Evolutionary conservation across 441 rosid species (phyloP).

Genomic region (Lepidium campestre): DNA sequence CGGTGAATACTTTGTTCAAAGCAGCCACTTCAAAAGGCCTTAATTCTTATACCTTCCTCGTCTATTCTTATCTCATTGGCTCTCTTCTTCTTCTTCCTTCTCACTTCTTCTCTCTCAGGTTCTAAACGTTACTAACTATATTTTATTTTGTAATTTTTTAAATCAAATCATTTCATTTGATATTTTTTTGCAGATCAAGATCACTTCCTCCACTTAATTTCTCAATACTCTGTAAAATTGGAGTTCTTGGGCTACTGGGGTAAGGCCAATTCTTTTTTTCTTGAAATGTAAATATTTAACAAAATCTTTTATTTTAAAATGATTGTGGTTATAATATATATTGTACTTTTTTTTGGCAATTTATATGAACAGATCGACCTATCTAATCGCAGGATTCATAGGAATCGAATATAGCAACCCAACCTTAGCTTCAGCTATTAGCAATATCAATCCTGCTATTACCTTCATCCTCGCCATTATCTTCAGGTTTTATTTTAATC

Average conservation of each 20-base stretch:
- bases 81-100: slow-evolving; percentile 44
- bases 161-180: not conserved
- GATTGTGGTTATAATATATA: not conserved
- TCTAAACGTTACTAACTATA: not conserved
- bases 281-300: no score
- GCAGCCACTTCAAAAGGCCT: slow-evolving; percentile 44
- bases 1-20: slow-evolving; percentile 44
- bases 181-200: slow-evolving; percentile 22
- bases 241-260: slow-evolving; percentile 31
- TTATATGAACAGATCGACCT: no score
- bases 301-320: no score
- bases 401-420: no score
- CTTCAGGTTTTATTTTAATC: not conserved
- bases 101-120: slow-evolving; percentile 40
- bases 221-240: slow-evolving; percentile 28
- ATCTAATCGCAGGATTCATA: no score
- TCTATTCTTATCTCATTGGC: slow-evolving; percentile 37
- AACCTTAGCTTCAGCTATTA: no score
- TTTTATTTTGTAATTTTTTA: no score
- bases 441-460: no score
- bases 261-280: not conserved
- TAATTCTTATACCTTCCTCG: slow-evolving; percentile 40
- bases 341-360: no score
- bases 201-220: slow-evolving; percentile 23
- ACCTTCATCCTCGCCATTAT: no score